Conservation (phyloP, 305 asterid species). For the Andrographis paniculata region DNA sequence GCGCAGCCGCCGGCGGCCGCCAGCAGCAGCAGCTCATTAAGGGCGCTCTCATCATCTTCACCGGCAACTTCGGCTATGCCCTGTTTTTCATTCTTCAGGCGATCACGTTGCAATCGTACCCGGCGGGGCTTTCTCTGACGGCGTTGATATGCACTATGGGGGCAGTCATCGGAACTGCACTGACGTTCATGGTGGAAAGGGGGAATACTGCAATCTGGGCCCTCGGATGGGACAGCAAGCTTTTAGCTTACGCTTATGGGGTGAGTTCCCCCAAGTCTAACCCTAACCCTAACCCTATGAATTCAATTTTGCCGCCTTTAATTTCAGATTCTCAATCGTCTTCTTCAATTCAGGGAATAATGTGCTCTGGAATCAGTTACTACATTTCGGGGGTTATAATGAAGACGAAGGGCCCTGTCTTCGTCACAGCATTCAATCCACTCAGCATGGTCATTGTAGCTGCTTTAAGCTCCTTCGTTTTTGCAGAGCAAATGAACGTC, state of each 20-base stretch:
- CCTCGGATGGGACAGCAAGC: conserved; percentile 29
- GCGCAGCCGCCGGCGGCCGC: not conserved
- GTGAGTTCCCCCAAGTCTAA: too few species aligned
- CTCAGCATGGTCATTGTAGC: conserved; percentile 49
- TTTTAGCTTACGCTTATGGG: conserved; percentile 33
- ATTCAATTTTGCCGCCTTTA: too few species aligned
- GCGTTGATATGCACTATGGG: conserved; percentile 40
- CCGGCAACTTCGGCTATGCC: conserved; percentile 41
- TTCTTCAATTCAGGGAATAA: conserved; percentile 31
- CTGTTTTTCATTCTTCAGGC: conserved; percentile 42
- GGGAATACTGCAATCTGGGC: conserved; percentile 31
- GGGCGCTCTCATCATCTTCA: conserved; percentile 36
- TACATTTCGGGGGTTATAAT: conserved; percentile 36
- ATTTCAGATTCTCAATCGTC: not conserved
- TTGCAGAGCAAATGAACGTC: conserved; percentile 30
- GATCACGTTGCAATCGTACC: conserved; percentile 38
- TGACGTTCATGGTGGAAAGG: conserved; percentile 36
- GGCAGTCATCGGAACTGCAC: conserved; percentile 28
- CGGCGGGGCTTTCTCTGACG: conserved; percentile 40
- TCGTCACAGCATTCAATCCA: conserved; percentile 43
- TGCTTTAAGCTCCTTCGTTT: conserved; percentile 32
- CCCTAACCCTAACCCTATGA: too few species aligned
- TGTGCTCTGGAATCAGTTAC: conserved; percentile 36
- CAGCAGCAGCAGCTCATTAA: conserved; percentile 21
- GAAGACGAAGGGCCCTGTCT: conserved; percentile 44